These are phyloP conservation scores for Hydrangea macrophylla DNA, from an alignment of 148 eudicot genomes.

Conservation along the genomic window DNA sequence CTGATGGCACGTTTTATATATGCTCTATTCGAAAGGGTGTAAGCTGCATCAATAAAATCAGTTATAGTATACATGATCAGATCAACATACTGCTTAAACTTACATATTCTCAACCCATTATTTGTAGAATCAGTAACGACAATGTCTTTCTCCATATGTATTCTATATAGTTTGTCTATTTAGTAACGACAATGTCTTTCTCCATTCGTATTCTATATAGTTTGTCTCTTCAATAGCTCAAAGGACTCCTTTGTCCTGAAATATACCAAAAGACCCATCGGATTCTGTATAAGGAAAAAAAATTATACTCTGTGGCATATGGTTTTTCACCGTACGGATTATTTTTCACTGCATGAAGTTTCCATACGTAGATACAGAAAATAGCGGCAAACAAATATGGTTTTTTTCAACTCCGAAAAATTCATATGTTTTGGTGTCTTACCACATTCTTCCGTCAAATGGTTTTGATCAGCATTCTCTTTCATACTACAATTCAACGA, in stretches of 20 bases:
- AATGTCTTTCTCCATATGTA: background rate
- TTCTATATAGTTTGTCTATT: background rate
- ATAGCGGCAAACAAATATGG: background rate
- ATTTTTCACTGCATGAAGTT: background rate
- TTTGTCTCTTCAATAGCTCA: background rate
- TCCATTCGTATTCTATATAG: background rate
- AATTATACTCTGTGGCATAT: background rate
- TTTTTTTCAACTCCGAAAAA: background rate
- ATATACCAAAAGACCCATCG: background rate
- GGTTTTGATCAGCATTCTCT: constrained; percentile 1
- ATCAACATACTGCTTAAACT: background rate
- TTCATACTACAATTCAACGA: constrained; percentile 21
- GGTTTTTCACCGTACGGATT: background rate
- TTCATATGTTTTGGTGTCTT: background rate
- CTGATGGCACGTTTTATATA: background rate
- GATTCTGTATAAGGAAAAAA: background rate
- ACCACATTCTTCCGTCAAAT: constrained; percentile 4
- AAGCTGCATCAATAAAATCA: background rate
- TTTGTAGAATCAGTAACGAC: background rate
- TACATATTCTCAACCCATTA: background rate
- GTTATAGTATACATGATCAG: background rate
- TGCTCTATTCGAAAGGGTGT: background rate
- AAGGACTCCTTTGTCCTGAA: constrained; percentile 6
- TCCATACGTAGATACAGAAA: background rate
- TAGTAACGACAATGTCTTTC: background rate